Conservation (phyloP, 225 moss, liverwort and hornwort species). For the Antitrichia curtipendula region DNA sequence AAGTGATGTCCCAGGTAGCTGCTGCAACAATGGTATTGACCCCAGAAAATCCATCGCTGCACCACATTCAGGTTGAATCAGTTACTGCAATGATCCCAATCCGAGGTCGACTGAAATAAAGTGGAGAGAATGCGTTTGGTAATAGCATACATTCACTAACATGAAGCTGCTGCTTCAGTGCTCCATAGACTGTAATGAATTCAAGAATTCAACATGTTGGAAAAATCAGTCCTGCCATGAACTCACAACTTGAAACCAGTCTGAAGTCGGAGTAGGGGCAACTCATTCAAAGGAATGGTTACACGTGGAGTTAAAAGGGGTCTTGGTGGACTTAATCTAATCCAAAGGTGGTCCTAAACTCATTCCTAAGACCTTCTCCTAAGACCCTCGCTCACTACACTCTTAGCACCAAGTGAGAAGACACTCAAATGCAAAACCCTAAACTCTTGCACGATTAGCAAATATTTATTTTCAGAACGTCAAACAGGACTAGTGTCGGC, state of each 20-base stretch:
- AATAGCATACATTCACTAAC: not conserved
- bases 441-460: not conserved
- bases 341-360: not conserved
- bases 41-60: constrained; percentile 40
- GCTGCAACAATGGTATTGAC: constrained; percentile 39
- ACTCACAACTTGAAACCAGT: not conserved
- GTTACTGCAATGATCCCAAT: not conserved
- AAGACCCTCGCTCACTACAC: not conserved
- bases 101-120: not conserved
- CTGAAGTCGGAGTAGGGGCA: not conserved
- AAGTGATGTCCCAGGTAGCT: constrained; percentile 34
- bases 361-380: not conserved
- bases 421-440: not conserved
- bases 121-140: not conserved
- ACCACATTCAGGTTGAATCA: not conserved
- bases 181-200: not conserved
- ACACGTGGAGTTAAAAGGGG: not conserved
- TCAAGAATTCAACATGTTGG: not conserved
- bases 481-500: not conserved
- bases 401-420: not conserved
- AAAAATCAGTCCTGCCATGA: not conserved
- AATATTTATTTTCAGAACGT: not conserved
- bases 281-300: not conserved
- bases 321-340: not conserved
- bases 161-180: not conserved